Evolutionary conservation across 352 stramenopile genomes (phyloP).

Genomic region (Globisporangium paddicum): DNA sequence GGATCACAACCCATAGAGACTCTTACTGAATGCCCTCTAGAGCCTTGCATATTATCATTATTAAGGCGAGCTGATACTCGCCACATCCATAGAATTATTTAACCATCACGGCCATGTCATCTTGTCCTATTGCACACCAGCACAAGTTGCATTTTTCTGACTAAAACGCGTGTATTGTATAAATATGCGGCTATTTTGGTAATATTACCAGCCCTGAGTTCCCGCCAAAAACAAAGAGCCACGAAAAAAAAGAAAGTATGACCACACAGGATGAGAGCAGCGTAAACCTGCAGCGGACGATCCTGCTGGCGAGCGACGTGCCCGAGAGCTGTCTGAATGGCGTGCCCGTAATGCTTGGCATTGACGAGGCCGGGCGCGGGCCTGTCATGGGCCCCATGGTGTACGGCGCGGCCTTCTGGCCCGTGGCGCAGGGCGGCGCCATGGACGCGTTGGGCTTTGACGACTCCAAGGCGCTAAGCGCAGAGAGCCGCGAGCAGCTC

Average conservation of each 20-base stretch:
- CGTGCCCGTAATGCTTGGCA: conserved; percentile 88
- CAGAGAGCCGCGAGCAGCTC: conserved; percentile 80
- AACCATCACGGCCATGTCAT: background rate
- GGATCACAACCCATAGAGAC: background rate
- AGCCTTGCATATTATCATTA: conserved; percentile 11
- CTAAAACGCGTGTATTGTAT: background rate
- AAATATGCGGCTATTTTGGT: background rate
- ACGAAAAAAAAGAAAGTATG: background rate
- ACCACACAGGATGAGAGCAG: background rate
- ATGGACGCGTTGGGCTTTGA: conserved; percentile 91
- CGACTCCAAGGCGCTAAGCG: conserved; percentile 92
- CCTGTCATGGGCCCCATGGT: conserved; percentile 95
- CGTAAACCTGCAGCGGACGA: conserved; percentile 41
- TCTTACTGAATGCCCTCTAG: conserved; percentile 6
- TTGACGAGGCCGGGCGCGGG: conserved; percentile 93
- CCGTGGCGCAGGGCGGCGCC: conserved; percentile 46
- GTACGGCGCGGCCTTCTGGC: conserved; percentile 92
- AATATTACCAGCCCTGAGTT: background rate
- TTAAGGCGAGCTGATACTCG: background rate
- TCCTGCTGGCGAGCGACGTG: conserved; percentile 59
- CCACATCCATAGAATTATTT: conserved; percentile 10
- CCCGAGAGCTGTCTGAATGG: conserved; percentile 55
- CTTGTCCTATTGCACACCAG: too few species aligned
- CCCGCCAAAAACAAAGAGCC: conserved; percentile 5
- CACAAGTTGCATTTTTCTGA: background rate